These are phyloP conservation scores for Diaporthe aspalathi DNA, from an alignment of 2,329 filamentous ascomycete species.

Conservation along the genomic window DNA sequence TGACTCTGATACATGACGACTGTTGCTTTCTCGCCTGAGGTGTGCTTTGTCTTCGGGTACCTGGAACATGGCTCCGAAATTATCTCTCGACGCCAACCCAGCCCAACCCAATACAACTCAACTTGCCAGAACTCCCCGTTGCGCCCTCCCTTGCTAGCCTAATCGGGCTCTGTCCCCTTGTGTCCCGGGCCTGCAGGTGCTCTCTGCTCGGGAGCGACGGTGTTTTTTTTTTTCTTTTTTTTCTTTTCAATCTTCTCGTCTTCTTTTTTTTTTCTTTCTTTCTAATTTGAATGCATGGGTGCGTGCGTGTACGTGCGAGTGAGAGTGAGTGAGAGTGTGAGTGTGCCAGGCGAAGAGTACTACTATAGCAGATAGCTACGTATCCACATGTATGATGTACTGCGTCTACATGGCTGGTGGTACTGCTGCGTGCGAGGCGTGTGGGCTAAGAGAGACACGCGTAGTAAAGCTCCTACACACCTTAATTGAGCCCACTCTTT, in stretches of 20 bases:
- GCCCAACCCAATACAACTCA: constrained; percentile 19
- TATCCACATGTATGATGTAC: too few species aligned
- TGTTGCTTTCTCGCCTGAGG: constrained; percentile 38
- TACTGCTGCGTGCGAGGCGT: neutral
- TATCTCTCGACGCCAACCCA: constrained; percentile 32
- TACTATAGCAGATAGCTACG: too few species aligned
- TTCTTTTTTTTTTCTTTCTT: too few species aligned
- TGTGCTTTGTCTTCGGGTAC: constrained; percentile 37
- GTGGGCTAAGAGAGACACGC: constrained; percentile 8
- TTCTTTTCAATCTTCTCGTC: too few species aligned
- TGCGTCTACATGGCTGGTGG: too few species aligned
- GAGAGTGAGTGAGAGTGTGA: too few species aligned
- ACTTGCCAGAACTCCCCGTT: constrained; percentile 20
- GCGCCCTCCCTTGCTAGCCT: constrained; percentile 29
- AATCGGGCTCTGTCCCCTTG: constrained; percentile 17
- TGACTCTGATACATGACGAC: constrained; percentile 38
- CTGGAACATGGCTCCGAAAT: constrained; percentile 34
- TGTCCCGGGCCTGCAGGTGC: neutral
- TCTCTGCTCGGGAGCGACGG: constrained; percentile 3
- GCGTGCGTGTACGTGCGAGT: neutral
- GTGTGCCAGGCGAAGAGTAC: too few species aligned
- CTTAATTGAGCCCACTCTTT: constrained; percentile 34
- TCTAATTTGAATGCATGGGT: neutral
- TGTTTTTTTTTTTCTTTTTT: neutral
- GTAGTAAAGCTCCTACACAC: constrained; percentile 30